Evolutionary conservation across 768 basidiomycete genomes (phyloP), one percentile per base, ranked within the genome.

Genomic region (Rhodotorula toruloides): DNA sequence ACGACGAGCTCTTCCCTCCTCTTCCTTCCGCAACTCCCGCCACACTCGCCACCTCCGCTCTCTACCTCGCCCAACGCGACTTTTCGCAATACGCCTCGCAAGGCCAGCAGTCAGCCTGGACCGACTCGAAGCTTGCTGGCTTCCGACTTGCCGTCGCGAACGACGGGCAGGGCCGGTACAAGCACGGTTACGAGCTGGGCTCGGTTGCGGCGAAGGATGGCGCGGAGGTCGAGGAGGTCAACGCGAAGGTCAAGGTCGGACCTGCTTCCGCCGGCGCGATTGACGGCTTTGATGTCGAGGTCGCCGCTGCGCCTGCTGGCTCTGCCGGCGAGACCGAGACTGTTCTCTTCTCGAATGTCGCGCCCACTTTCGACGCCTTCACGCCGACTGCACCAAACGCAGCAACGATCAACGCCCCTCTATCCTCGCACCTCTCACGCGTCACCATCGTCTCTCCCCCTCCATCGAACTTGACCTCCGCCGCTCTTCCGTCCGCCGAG

Each of bases 1-100:
- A 84, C 73, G 81, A 85, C 46, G 84, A 88, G 62, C 80, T 96
- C n/a, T 91, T 96, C 79, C 88, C 88, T 4, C 80, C 83, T 0
- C 71, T 85, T 4, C 70, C 80, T 11, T 78, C 83, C 22, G 86
- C 89, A 4, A 81, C 83, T 2, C 79, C 86, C 0, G 83, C 85
- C 52, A 73, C 88, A 17, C 78, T 92, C 10, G 89, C 87, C 4
- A 87, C 89, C 75, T 88, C 88, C 1, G 91, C 88, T 0, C 80
- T 96, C 12, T 94, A 83, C 74, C 79, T 90, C 17, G 81, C 81
- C 25, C 82, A 90, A 22, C 84, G 88, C 46, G 87, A 88, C 64
- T 82, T 83, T 36, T 61, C 42, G 52, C 73, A 52, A 13, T 63
- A 34, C 40, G 43, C 61, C 39, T 50, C 76, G 1, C 50, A 54